These are phyloP conservation scores for Neophaeococcomyces mojaviensis DNA, from an alignment of 2,329 filamentous ascomycete species.

Conservation along the genomic window DNA sequence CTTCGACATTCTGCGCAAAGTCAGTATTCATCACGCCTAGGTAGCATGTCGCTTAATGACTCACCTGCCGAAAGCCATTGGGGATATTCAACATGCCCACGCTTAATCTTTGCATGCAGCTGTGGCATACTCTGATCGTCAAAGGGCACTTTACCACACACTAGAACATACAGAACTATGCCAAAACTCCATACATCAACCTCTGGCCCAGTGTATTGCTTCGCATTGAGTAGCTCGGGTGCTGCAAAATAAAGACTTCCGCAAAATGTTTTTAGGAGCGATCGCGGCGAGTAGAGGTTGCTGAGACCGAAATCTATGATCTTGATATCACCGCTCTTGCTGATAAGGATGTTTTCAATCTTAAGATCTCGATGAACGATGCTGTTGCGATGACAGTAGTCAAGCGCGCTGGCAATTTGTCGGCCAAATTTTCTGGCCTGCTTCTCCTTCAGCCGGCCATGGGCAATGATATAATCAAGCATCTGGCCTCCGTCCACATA, in stretches of 20 bases:
- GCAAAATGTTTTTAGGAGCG: slow-evolving; percentile 90
- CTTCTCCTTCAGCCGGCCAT: slow-evolving; percentile 95
- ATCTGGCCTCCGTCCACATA: slow-evolving; percentile 98
- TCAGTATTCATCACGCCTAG: slow-evolving; percentile 29
- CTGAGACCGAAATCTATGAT: slow-evolving; percentile 98
- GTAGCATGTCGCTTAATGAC: slow-evolving; percentile 27
- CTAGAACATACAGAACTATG: slow-evolving; percentile 92
- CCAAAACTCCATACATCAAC: slow-evolving; percentile 99
- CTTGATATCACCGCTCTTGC: slow-evolving; percentile 97
- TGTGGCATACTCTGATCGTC: slow-evolving; percentile 99
- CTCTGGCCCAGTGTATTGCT: slow-evolving; percentile 90
- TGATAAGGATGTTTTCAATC: slow-evolving; percentile 98
- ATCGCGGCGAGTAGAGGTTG: slow-evolving; percentile 83
- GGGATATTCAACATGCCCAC: slow-evolving; percentile 90
- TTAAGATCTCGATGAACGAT: slow-evolving; percentile 97
- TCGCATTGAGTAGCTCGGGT: slow-evolving; percentile 85
- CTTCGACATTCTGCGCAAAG: slow-evolving; percentile 71
- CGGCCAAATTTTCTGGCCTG: slow-evolving; percentile 95
- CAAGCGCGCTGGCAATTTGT: slow-evolving; percentile 90
- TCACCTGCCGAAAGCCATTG: slow-evolving; percentile 83
- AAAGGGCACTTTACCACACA: slow-evolving; percentile 96
- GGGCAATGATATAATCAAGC: slow-evolving; percentile 99
- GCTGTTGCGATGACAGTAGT: slow-evolving; percentile 96
- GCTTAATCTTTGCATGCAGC: slow-evolving; percentile 97
- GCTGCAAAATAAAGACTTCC: slow-evolving; percentile 97